Evolutionary conservation across 2,329 filamentous ascomycete genomes (phyloP), one percentile per base, ranked within the genome.

Genomic region (Graphilbum sp.): DNA sequence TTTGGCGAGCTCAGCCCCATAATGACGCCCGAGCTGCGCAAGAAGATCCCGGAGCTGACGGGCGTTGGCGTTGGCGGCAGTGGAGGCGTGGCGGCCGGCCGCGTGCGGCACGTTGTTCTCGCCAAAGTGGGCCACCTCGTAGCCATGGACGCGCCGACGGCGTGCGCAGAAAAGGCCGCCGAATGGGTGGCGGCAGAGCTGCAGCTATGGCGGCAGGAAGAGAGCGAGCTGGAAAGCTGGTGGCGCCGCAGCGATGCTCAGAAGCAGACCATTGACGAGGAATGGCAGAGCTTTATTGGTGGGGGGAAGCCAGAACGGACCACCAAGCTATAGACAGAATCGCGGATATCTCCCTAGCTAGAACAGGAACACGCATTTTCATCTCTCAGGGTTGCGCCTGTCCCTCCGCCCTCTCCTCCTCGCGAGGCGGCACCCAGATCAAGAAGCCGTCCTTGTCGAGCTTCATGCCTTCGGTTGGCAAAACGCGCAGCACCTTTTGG

Each of bases 401-500:
- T 16, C 6, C 11, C 12, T 24, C n/a, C 12, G 20, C 37, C n/a
- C 21, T 20, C 32, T 54, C 53, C 3, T 54, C 53, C 20, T 45
- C 47, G 39, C 54, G 58, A 12, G 62, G 63, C 27, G 67, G 68
- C 16, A 79, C 63, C 75, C 75, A 80, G 18, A 80, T 51, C 47
- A 76, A 49, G 18, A 80, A 51, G 0, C 74, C 75, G 4, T 79
- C 72, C 56, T 76, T 77, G 83, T 71, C 79, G 77, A 85, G 34
- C 41, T 47, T 44, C 55, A 67, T 41, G 88, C 76, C 80, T 51
- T 79, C 81, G 0, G 83, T 90, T 6, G 83, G 77, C 42, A 86
- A 72, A 24, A 94, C 76, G 43, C 80, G 77, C 41, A 96, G 59
- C 31, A 81, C 76, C 66, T 95, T 94, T 55, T 93, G 87, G 56